These are phyloP conservation scores for Sporodiniella umbellata DNA, from an alignment of 371 early-diverging fungal species.

Conservation along the genomic window DNA sequence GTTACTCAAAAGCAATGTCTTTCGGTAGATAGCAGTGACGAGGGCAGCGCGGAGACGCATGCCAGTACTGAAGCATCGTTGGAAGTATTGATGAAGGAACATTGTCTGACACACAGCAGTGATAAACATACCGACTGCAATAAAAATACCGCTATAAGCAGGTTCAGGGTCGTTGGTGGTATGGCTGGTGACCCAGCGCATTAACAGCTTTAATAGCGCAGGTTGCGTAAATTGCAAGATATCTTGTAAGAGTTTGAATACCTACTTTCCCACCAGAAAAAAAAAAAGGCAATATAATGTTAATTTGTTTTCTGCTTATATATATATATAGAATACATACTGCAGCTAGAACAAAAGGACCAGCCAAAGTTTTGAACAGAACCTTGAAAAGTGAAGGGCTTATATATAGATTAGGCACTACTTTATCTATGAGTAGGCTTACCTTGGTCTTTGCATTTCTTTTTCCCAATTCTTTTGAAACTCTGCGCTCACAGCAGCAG, in stretches of 20 bases:
- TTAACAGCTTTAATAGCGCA: constrained; percentile 67
- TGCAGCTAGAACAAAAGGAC: constrained; percentile 66
- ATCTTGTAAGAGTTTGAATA: constrained; percentile 83
- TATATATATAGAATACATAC: constrained; percentile 25
- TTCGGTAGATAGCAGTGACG: constrained; percentile 87
- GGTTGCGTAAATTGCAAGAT: constrained; percentile 86
- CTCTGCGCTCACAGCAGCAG: constrained; percentile 55
- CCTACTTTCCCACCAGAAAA: too few species aligned
- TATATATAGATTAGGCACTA: too few species aligned
- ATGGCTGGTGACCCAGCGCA: constrained; percentile 69
- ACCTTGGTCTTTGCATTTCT: constrained; percentile 59
- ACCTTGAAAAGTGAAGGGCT: constrained; percentile 77
- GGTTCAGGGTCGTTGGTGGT: constrained; percentile 49
- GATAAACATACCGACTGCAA: constrained; percentile 74
- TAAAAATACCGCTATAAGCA: constrained; percentile 60
- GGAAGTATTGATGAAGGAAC: constrained; percentile 91
- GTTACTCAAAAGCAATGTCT: constrained; percentile 79
- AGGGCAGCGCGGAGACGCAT: constrained; percentile 83
- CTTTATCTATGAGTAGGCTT: too few species aligned
- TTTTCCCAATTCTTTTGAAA: constrained; percentile 73
- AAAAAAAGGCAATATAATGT: too few species aligned
- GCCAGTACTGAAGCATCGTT: constrained; percentile 71
- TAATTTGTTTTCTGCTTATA: too few species aligned
- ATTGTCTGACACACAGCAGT: constrained; percentile 81
- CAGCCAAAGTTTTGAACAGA: constrained; percentile 61